Base-by-base conservation (phyloP, 768 basidiomycete genomes). In the Serendipita indica region DNA sequence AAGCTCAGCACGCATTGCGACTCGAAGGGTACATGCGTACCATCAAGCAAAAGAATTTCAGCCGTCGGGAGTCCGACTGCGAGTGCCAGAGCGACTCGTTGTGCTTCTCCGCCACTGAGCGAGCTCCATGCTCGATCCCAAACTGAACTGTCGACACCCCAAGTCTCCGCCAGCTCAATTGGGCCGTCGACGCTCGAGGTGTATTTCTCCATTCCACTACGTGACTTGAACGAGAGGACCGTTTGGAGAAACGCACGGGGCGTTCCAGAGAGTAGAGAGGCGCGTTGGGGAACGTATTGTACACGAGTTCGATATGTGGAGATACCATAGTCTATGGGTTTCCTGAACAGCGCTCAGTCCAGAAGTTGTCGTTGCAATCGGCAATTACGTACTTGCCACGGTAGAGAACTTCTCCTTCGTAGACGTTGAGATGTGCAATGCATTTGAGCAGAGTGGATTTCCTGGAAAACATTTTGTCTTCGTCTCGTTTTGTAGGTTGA, bases 221-320 rank as follows among this genome's bases (percentile, higher is more conserved):
- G 80, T 60, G 73, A 74, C 57, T 63, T 63, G 65, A 87, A 84
- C 4, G 73, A 70, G 28, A 72, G 71, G 60, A 91, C 71, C 0
- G 77, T 72, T 2, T 69, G 66, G 59, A 92, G 70, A 64, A 93
- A 88, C 60, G 84, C 81, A 22, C 76, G 73, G 0, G 91, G 91
- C 2, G 85, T 84, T 3, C 84, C 85, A 1, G 89, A 79, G 20
- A 94, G 78, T n/a, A 93, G 73, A 1, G 89, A 86, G 0, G 91
- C 84, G 37, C 91, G 75, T 69, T 94, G 91, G 0, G 91, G 90
- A 25, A 93, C 82, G 67, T 94, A 94, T 60, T 83, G 77, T 2
- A 94, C 81, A 58, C 76, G 77, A 0, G 84, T 89, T 56, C 91
- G 80, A 70, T 82, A 94, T 16, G 67, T 66, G 2, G 91, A 88